These are phyloP conservation scores for Phlegmacium glaucopus DNA, from an alignment of 768 basidiomycete species.

Conservation along the genomic window DNA sequence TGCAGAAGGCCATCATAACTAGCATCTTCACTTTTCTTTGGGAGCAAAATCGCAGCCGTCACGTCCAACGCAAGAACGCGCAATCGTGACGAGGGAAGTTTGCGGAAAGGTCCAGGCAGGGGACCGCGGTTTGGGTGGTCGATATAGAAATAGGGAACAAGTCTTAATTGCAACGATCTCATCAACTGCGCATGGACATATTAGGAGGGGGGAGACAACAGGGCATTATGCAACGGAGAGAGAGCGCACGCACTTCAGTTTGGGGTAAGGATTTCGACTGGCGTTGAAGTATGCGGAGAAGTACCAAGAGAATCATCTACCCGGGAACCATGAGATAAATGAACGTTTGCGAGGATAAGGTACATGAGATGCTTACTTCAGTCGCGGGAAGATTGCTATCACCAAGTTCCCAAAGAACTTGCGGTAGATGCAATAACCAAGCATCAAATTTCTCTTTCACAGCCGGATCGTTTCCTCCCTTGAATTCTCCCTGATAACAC, in stretches of 20 bases:
- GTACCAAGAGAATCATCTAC: slow-evolving; percentile 55
- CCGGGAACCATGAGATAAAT: slow-evolving; percentile 5
- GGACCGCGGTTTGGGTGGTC: slow-evolving; percentile 71
- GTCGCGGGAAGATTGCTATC: slow-evolving; percentile 49
- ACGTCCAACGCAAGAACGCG: slow-evolving; percentile 66
- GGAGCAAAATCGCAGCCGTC: slow-evolving; percentile 32
- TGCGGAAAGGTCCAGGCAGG: slow-evolving; percentile 74
- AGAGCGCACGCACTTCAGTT: slow-evolving; percentile 36
- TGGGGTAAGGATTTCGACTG: slow-evolving; percentile 38
- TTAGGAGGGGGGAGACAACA: slow-evolving; percentile 1
- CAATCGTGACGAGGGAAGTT: slow-evolving; percentile 47
- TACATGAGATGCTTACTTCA: slow-evolving; percentile 44
- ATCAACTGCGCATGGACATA: slow-evolving; percentile 22
- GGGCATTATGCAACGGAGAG: background rate
- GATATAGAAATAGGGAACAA: slow-evolving; percentile 80
- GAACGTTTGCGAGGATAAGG: background rate
- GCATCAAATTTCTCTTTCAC: slow-evolving; percentile 38
- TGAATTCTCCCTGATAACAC: slow-evolving; percentile 49
- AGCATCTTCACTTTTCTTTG: slow-evolving; percentile 10
- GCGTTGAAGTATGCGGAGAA: slow-evolving; percentile 62
- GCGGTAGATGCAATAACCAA: slow-evolving; percentile 79
- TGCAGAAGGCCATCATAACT: slow-evolving; percentile 13
- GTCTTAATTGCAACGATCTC: slow-evolving; percentile 48
- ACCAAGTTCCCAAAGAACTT: slow-evolving; percentile 82
- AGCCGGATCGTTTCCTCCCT: slow-evolving; percentile 24